Conservation (phyloP, 2,329 filamentous ascomycete genomes). For the Arachnomyces sp. region DNA sequence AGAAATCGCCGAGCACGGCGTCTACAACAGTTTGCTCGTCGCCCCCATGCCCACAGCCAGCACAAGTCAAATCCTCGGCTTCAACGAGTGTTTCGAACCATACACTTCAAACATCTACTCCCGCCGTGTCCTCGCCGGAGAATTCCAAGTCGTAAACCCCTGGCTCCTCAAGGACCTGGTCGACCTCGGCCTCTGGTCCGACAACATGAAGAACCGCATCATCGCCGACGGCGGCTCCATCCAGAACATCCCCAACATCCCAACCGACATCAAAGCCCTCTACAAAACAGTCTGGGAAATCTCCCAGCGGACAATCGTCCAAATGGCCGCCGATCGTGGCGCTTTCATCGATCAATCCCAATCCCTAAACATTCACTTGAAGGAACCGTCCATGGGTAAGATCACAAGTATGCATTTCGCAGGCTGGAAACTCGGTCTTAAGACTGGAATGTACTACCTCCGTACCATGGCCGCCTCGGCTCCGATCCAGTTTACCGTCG, state of each 20-base stretch:
- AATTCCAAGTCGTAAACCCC: conserved; percentile 99
- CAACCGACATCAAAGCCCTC: conserved; percentile 86
- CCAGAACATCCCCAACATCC: conserved; percentile 95
- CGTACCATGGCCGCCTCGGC: conserved; percentile 94
- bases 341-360: conserved; percentile 99
- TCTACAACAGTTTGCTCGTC: conserved; percentile 90
- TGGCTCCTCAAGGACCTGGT: conserved; percentile 98
- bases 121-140: conserved; percentile 90
- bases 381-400: conserved; percentile 98
- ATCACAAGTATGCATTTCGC: conserved; percentile 99
- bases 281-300: conserved; percentile 99
- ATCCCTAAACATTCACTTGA: conserved; percentile 99
- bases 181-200: conserved; percentile 95
- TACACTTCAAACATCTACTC: conserved; percentile 99
- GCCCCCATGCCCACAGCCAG: conserved; percentile 97
- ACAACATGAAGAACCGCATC: conserved; percentile 99
- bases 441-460: conserved; percentile 99
- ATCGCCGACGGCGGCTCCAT: conserved; percentile 94
- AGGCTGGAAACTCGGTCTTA: conserved; percentile 97
- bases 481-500: conserved; percentile 97
- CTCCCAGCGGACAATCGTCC: conserved; percentile 85
- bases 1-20: conserved; percentile 84
- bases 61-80: conserved; percentile 94
- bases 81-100: conserved; percentile 99
- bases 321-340: conserved; percentile 97